Percentiles rank a stretch among this genome's conserved stretches.
These are phyloP conservation scores for Penicillium cinerascens DNA, from an alignment of 495 filamentous ascomycete genomes.

Conservation along the genomic window DNA sequence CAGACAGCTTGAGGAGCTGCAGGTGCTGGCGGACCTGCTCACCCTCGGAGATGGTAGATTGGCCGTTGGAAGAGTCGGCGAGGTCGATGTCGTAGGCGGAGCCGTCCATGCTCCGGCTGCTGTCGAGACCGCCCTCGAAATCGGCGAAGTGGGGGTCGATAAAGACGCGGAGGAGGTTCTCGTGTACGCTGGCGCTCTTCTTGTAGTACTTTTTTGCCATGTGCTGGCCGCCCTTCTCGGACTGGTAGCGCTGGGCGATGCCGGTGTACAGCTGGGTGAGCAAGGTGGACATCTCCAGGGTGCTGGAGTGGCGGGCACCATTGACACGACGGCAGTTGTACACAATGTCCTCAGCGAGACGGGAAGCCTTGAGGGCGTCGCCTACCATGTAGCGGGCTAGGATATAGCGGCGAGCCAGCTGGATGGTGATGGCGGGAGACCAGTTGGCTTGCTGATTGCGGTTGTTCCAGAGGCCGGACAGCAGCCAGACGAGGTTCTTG, in stretches of 20 bases:
- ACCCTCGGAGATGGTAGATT: constrained; percentile 15
- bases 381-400: constrained; percentile 36
- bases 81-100: constrained; percentile 23
- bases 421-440: constrained; percentile 24
- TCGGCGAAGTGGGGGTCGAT: constrained; percentile 33
- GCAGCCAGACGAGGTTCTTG: constrained; percentile 35
- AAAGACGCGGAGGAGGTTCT: constrained; percentile 35
- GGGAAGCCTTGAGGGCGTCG: constrained; percentile 28
- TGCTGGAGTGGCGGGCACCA: constrained; percentile 30
- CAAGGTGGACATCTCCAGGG: constrained; percentile 37
- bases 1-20: constrained; percentile 36
- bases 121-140: constrained; percentile 21
- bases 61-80: constrained; percentile 2
- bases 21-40: constrained; percentile 37
- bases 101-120: constrained; percentile 20
- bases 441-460: constrained; percentile 27
- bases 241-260: constrained; percentile 33
- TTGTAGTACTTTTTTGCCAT: constrained; percentile 40
- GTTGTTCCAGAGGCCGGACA: constrained; percentile 32
- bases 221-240: constrained; percentile 28
- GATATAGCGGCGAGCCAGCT: constrained; percentile 36
- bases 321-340: constrained; percentile 43
- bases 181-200: constrained; percentile 36
- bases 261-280: constrained; percentile 39
- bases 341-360: constrained; percentile 40